Evolutionary conservation across 2,329 filamentous ascomycete genomes (phyloP).

Genomic region (Fusarium sarcochroum): DNA sequence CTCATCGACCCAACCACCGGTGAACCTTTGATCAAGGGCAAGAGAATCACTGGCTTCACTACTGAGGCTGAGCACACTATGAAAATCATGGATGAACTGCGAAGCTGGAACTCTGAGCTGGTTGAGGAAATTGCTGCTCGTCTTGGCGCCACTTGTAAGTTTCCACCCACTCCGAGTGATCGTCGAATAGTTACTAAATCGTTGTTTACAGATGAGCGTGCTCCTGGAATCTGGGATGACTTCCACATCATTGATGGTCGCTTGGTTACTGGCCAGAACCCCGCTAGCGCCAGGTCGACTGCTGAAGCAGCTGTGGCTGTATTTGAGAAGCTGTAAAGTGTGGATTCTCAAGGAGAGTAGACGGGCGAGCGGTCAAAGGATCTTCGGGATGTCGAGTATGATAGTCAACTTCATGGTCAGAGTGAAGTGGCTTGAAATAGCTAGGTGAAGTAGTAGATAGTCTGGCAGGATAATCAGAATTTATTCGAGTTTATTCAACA

Average conservation of each 20-base stretch:
- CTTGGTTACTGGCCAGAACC: constrained; percentile 23
- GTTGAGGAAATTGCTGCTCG: constrained; percentile 16
- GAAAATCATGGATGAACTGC: constrained; percentile 20
- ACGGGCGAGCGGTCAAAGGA: too few species aligned
- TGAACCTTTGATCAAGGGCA: constrained; percentile 24
- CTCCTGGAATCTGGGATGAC: constrained; percentile 20
- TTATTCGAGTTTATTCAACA: too few species aligned
- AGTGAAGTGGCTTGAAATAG: too few species aligned
- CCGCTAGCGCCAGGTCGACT: constrained; percentile 21
- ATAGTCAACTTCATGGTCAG: too few species aligned
- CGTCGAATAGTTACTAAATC: neutral
- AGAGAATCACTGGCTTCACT: constrained; percentile 17
- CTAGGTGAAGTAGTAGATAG: too few species aligned
- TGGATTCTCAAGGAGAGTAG: too few species aligned
- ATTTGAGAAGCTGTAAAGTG: neutral
- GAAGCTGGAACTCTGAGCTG: constrained; percentile 10
- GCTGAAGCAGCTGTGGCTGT: constrained; percentile 14
- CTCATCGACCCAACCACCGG: constrained; percentile 10
- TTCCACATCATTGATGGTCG: constrained; percentile 20
- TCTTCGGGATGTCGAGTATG: too few species aligned
- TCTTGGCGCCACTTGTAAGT: constrained; percentile 25
- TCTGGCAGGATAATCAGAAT: too few species aligned
- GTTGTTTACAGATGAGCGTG: constrained; percentile 3
- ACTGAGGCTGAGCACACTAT: constrained; percentile 7
- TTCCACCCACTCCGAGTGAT: rapidly evolving